Base-by-base conservation (phyloP, 139 green algal species). In the Trebouxia sp. region DNA sequence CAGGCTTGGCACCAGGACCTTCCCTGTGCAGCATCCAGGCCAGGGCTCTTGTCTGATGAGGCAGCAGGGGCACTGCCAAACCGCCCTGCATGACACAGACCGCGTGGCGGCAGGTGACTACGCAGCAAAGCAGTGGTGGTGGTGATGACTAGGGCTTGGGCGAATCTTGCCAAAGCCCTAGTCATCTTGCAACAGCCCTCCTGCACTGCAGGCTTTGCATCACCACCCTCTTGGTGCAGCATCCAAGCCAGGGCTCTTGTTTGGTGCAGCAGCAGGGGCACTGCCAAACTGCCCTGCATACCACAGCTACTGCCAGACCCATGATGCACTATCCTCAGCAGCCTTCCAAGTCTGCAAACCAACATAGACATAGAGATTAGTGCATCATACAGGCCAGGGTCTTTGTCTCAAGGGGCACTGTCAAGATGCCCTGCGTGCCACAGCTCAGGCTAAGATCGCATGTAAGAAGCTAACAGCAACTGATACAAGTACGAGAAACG, bases 1-100 rank as follows among this genome's bases (percentile, higher is more conserved):
- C n/a, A 15, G 75, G 75, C 37, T 47, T 56, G 30, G 28, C n/a
- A 1, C 28, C 28, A 39, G 28, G 11, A 3, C 30, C n/a, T 82
- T 94, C 91, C 3, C 90, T 80, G 70, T 86, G 90, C 62, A 81
- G 7, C 86, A 94, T 91, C 90, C 90, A 94, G 0, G 86, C 82
- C 35, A 94, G 83, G 6, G 84, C 85, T 10, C 88, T 80, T 15
- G 80, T 85, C 83, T 94, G 90, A 79, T 94, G 93, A 6, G 66
- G 81, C 77, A 80, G 90, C 30, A 94, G 82, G 32, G 65, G 85
- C 65, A 86, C 90, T 66, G 79, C 85, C 55, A 94, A 81, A 20
- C 89, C 85, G 76, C 58, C 30, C 41, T 43, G 8, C 35, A 81
- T n/a, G 6, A 35, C 74, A 65, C 15, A 7, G 32, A 8, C n/a